Percentiles rank a stretch among this genome's conserved stretches.
Conservation (phyloP, 2,329 filamentous ascomycete species). For the Escovopsis weberi region DNA sequence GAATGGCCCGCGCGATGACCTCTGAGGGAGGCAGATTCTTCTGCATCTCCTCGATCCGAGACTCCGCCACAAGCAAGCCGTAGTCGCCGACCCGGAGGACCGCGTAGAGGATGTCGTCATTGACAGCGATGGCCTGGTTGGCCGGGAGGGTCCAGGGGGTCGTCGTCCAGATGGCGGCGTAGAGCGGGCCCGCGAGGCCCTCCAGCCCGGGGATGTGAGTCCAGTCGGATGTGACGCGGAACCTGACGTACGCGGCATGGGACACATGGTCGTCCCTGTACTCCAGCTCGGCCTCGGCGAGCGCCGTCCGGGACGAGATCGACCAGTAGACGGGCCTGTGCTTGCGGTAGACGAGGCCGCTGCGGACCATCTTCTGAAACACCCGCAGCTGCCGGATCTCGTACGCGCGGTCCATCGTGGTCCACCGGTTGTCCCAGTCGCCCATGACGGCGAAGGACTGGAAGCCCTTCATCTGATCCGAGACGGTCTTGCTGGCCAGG, state of each 20-base stretch:
- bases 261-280: slow-evolving; percentile 65
- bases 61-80: slow-evolving; percentile 57
- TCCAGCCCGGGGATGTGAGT: slow-evolving; percentile 20
- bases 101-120: slow-evolving; percentile 58
- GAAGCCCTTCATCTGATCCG: slow-evolving; percentile 61
- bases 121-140: slow-evolving; percentile 77
- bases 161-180: slow-evolving; percentile 94
- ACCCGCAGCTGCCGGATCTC: slow-evolving; percentile 62
- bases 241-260: slow-evolving; percentile 63
- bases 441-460: slow-evolving; percentile 63
- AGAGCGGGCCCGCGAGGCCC: slow-evolving; percentile 36
- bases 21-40: slow-evolving; percentile 35
- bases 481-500: slow-evolving; percentile 53
- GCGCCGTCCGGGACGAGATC: slow-evolving; percentile 59
- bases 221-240: slow-evolving; percentile 43
- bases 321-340: slow-evolving; percentile 84
- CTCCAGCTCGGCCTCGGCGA: slow-evolving; percentile 75
- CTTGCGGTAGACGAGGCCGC: slow-evolving; percentile 60
- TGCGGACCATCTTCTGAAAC: slow-evolving; percentile 60
- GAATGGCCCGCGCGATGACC: slow-evolving; percentile 40
- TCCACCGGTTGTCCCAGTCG: slow-evolving; percentile 65
- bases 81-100: slow-evolving; percentile 43
- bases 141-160: slow-evolving; percentile 96
- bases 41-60: slow-evolving; percentile 47
- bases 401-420: slow-evolving; percentile 63